Base-by-base conservation (phyloP, 2,329 filamentous ascomycete genomes). In the Diaporthe citriasiana region DNA sequence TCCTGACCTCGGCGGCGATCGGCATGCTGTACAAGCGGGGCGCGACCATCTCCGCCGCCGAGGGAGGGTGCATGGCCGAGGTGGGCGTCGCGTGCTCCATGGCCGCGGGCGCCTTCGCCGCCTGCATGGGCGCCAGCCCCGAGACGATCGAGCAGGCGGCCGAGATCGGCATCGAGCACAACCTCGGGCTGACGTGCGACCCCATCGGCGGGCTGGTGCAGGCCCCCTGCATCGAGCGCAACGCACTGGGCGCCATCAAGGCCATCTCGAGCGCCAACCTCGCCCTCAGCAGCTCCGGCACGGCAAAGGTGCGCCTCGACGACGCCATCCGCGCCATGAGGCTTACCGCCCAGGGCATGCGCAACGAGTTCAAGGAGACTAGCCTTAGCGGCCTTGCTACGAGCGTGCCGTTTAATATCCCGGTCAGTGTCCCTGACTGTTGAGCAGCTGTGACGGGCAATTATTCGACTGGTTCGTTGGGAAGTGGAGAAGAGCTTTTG, bases 1-100 rank as follows among this genome's bases (percentile, higher is more conserved):
- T 88, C 0, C 81, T 88, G 1, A 88, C 86, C 1, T 84, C 86
- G 2, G 82, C 86, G 0, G 86, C 86, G 8, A 87, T 88, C 30
- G 86, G 86, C 59, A 88, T 88, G 86, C 82, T 88, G 30, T 88
- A 87, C 81, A 88, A 88, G 81, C 85, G 86, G 25, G 86, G 86
- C 4, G 86, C 86, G 0, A 88, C 86, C 27, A 88, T 88, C 74
- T 87, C 86, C 0, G 86, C 86, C 0, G 86, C 86, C 2, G 86
- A 88, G 76, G 86, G 86, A 51, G 86, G 86, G 0, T 88, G 86
- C 79, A 88, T 88, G 86, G 86, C 86, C n/a, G 86, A 88, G 76
- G 86, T 88, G 0, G 86, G 86, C 35, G 86, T 88, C 0, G 86
- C 86, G 3, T 88, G 86, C 76, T 87, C 85, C 33, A 88, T 88